A percentile compares a stretch with the other conserved stretches of the same genome.
Evolutionary conservation across 1,284 basidiomycete species (phyloP).

Genomic region (Moniliophthora roreri): DNA sequence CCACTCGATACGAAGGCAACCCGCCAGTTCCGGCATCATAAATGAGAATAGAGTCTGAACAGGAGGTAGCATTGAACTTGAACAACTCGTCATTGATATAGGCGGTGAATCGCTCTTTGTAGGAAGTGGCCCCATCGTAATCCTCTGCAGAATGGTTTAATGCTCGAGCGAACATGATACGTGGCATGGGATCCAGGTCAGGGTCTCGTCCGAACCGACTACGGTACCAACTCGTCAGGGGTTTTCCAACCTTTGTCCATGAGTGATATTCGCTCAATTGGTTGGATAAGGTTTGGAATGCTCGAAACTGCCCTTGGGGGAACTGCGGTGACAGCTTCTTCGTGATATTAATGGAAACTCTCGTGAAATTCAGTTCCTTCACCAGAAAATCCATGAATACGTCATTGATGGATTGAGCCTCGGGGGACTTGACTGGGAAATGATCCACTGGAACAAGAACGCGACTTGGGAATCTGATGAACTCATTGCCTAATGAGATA

Average conservation of each 20-base stretch:
- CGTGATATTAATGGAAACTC: conserved; percentile 27
- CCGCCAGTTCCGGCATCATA: conserved; percentile 34
- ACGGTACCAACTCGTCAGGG: conserved; percentile 23
- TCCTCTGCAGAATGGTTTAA: conserved; percentile 22
- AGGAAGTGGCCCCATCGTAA: conserved; percentile 23
- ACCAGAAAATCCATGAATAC: conserved; percentile 24
- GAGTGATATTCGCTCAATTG: conserved; percentile 33
- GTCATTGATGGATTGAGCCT: conserved; percentile 30
- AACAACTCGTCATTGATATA: conserved; percentile 25
- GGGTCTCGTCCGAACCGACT: conserved; percentile 23
- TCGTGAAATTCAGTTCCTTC: conserved; percentile 25
- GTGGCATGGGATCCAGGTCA: conserved; percentile 28
- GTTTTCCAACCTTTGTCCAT: conserved; percentile 30
- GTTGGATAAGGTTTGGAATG: conserved; percentile 28
- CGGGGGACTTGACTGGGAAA: conserved; percentile 28
- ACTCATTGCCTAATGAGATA: conserved; percentile 21
- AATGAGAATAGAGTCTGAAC: conserved; percentile 33
- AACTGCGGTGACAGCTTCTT: conserved; percentile 25
- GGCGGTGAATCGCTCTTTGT: conserved; percentile 25
- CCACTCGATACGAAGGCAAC: conserved; percentile 30
- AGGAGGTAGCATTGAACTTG: conserved; percentile 27
- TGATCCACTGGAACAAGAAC: conserved; percentile 34
- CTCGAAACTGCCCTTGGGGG: conserved; percentile 25
- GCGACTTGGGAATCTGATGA: conserved; percentile 26
- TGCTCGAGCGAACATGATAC: conserved; percentile 27